phyloP scores from a whole-genome alignment of 2,329 filamentous ascomycete species.

The Epichloe hybrida region DNA sequence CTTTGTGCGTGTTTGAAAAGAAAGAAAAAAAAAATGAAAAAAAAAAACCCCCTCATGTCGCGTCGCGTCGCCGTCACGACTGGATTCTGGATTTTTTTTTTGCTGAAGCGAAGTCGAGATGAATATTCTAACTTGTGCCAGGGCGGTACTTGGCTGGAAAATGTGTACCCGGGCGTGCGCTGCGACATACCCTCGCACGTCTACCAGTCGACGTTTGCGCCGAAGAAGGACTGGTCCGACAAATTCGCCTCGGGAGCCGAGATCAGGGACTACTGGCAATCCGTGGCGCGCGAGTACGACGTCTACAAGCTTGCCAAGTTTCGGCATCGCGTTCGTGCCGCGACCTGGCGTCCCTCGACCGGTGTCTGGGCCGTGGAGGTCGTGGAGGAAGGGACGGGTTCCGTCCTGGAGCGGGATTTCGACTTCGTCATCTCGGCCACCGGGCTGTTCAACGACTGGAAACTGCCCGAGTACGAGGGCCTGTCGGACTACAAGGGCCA shows the following conservation, averaged over 20 bases:
- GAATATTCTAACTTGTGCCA: constrained; percentile 8
- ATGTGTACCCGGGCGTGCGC: constrained; percentile 48
- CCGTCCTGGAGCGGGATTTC: constrained; percentile 29
- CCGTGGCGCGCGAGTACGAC: constrained; percentile 47
- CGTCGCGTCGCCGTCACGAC: too few species aligned
- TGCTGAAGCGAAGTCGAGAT: neutral
- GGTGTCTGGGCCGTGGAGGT: constrained; percentile 40
- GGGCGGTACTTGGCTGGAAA: constrained; percentile 42
- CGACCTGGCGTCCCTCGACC: constrained; percentile 40
- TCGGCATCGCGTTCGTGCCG: constrained; percentile 38
- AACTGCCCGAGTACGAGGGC: constrained; percentile 46
- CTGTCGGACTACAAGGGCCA: constrained; percentile 39
- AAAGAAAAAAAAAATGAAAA: too few species aligned
- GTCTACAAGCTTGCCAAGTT: constrained; percentile 46
- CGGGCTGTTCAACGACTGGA: constrained; percentile 54
- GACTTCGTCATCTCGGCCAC: constrained; percentile 52
- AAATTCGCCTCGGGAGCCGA: constrained; percentile 54
- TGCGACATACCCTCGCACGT: constrained; percentile 59
- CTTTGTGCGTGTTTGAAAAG: constrained; percentile 33
- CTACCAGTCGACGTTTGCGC: constrained; percentile 55
- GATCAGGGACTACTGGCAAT: constrained; percentile 54
- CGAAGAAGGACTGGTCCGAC: constrained; percentile 56
- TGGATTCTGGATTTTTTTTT: neutral
- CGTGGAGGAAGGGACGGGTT: constrained; percentile 19
- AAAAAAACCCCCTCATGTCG: too few species aligned